A percentile compares a stretch with the other conserved stretches of the same genome.
These are phyloP conservation scores for Ascobolus immersus DNA, from an alignment of 495 filamentous ascomycete genomes.

Conservation along the genomic window DNA sequence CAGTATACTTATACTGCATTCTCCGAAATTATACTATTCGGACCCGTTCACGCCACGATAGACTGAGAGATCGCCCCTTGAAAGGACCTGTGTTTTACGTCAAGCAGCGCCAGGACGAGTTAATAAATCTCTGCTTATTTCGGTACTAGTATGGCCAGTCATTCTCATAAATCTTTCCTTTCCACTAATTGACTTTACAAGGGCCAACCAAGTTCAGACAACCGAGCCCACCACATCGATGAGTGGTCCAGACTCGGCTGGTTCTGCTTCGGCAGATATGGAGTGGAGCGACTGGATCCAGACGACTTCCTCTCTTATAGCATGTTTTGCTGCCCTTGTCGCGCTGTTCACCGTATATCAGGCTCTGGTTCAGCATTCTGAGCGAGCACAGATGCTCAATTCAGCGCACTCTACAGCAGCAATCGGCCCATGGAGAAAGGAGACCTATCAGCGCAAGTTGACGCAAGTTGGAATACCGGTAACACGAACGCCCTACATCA, in stretches of 20 bases:
- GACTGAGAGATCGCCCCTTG: no score
- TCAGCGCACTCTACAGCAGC: slow-evolving; percentile 7
- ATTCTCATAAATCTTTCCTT: no score
- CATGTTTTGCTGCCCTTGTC: slow-evolving; percentile 4
- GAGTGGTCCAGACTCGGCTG: not conserved
- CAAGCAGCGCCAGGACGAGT: no score
- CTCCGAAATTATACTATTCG: no score
- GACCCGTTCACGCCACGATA: no score
- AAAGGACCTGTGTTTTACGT: no score
- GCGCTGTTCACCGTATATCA: slow-evolving; percentile 11
- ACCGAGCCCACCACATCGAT: not conserved
- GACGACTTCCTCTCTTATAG: slow-evolving; percentile 5
- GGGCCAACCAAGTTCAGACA: not conserved
- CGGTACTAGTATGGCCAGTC: not conserved
- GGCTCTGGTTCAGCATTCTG: slow-evolving; percentile 6
- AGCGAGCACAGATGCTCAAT: slow-evolving; percentile 6
- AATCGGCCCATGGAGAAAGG: slow-evolving; percentile 8
- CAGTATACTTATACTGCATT: no score
- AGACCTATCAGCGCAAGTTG: not conserved
- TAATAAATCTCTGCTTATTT: no score
- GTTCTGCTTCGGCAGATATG: not conserved
- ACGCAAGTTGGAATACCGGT: slow-evolving; percentile 4
- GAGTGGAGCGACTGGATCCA: slow-evolving; percentile 9
- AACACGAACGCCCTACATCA: slow-evolving; percentile 8
- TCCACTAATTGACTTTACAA: no score